A percentile compares a stretch with the other conserved stretches of the same genome.
These are phyloP conservation scores for Penicillium steckii DNA, from an alignment of 495 filamentous ascomycete species.

Conservation along the genomic window DNA sequence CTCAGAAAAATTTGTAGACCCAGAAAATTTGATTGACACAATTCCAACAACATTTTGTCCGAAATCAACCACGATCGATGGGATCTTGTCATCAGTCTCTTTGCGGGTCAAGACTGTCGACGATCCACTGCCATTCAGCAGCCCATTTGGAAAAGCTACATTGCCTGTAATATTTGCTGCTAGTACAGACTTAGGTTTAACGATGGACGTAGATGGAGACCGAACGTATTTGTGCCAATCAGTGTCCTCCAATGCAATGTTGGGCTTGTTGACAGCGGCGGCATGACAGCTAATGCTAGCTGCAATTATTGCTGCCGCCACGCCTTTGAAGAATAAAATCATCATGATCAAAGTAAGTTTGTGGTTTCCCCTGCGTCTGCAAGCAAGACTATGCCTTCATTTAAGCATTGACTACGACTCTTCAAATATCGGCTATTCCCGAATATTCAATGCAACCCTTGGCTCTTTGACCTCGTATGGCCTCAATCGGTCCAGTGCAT, in stretches of 20 bases:
- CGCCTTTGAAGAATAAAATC: background rate
- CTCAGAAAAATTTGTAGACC: constrained; percentile 20
- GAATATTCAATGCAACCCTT: constrained; percentile 8
- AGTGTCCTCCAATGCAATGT: background rate
- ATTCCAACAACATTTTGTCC: constrained; percentile 43
- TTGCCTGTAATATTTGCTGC: constrained; percentile 3
- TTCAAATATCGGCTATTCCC: background rate
- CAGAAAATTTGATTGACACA: constrained; percentile 26
- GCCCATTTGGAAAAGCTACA: constrained; percentile 3
- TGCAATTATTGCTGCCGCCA: background rate
- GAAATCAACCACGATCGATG: constrained; percentile 40
- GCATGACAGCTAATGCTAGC: background rate
- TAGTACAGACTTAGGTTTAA: constrained; percentile 7
- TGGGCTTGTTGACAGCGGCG: background rate
- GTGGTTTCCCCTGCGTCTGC: no score
- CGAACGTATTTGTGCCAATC: constrained; percentile 13
- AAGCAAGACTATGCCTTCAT: background rate
- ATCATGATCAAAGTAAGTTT: background rate
- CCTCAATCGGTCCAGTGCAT: background rate
- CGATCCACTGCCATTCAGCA: background rate
- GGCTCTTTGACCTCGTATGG: constrained; percentile 1
- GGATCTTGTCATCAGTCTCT: constrained; percentile 1
- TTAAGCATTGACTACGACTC: constrained; percentile 1
- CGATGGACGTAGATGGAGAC: constrained; percentile 3
- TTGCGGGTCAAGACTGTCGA: constrained; percentile 11